These are phyloP conservation scores for Nakazawaea populi DNA, from an alignment of 805 yeast species.

Conservation along the genomic window DNA sequence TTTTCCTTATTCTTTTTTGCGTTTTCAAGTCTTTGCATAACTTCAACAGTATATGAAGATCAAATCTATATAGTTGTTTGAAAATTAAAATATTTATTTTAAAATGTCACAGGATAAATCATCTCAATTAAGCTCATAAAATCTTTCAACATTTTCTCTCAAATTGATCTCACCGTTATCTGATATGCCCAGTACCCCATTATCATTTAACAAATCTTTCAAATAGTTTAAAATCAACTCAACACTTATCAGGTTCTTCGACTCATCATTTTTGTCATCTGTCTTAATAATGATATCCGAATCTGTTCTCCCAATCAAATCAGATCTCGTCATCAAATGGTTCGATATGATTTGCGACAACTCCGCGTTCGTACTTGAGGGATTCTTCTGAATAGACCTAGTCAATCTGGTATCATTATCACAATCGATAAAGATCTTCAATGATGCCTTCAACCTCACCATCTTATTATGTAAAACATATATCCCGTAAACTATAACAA, in stretches of 20 bases:
- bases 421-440: slow-evolving; percentile 73
- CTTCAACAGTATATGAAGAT: slow-evolving; percentile 11
- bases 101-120: background rate
- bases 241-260: slow-evolving; percentile 5
- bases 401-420: slow-evolving; percentile 82
- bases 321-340: slow-evolving; percentile 8
- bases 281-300: slow-evolving; percentile 9
- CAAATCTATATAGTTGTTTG: slow-evolving; percentile 7
- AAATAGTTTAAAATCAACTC: slow-evolving; percentile 9
- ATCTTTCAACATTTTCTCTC: slow-evolving; percentile 8
- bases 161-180: slow-evolving; percentile 10
- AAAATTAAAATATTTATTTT: background rate
- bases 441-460: slow-evolving; percentile 48
- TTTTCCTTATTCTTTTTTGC: background rate
- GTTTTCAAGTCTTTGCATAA: slow-evolving; percentile 8
- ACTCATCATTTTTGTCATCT: slow-evolving; percentile 3
- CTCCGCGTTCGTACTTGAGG: background rate
- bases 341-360: slow-evolving; percentile 2
- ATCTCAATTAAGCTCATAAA: slow-evolving; percentile 8
- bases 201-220: slow-evolving; percentile 1
- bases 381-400: slow-evolving; percentile 54
- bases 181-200: background rate
- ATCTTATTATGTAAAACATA: slow-evolving; percentile 68
- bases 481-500: slow-evolving; percentile 63
- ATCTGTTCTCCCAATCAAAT: slow-evolving; percentile 8